Percentiles rank a stretch among this genome's conserved stretches.
These are phyloP conservation scores for Penium margaritaceum DNA, from an alignment of 139 green algal species.

Conservation along the genomic window DNA sequence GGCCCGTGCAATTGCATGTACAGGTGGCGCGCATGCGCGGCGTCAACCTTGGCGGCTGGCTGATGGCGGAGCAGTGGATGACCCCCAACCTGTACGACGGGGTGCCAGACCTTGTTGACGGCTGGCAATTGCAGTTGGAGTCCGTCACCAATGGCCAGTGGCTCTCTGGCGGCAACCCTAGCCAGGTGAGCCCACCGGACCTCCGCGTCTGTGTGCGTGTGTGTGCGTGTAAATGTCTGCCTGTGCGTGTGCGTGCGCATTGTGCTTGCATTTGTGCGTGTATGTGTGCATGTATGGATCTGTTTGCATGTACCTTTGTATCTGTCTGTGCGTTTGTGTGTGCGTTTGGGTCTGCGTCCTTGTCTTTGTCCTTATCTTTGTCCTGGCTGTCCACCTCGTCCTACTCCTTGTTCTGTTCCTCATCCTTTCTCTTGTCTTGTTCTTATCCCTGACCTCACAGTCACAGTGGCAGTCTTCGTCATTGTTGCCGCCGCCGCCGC, in stretches of 20 bases:
- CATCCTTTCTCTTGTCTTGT: not conserved
- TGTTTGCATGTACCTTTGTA: not conserved
- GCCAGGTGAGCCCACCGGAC: not conserved
- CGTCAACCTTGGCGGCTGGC: constrained; percentile 21
- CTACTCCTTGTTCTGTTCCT: not conserved
- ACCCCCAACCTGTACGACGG: constrained; percentile 14
- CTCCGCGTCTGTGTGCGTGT: not conserved
- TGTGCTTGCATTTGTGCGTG: not conserved
- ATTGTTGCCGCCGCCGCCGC: too few relatives aligned
- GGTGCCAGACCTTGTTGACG: constrained; percentile 31
- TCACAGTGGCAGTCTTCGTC: too few relatives aligned
- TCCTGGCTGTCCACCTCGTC: not conserved
- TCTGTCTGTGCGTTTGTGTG: not conserved
- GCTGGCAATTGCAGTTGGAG: constrained; percentile 16
- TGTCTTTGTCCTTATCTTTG: not conserved
- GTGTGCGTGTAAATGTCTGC: too few relatives aligned
- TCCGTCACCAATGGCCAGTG: constrained; percentile 10
- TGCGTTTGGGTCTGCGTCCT: not conserved
- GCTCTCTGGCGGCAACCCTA: constrained; percentile 3
- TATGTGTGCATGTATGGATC: not conserved
- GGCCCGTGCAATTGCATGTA: too few relatives aligned
- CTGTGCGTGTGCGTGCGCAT: too few relatives aligned
- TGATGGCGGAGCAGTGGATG: constrained; percentile 36
- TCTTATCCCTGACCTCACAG: too few relatives aligned
- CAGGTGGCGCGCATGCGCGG: constrained; percentile 30